Percentiles rank a stretch among this genome's conserved stretches.
These are phyloP conservation scores for Metarhizium guizhouense DNA, from an alignment of 2,329 filamentous ascomycete genomes.

Conservation along the genomic window DNA sequence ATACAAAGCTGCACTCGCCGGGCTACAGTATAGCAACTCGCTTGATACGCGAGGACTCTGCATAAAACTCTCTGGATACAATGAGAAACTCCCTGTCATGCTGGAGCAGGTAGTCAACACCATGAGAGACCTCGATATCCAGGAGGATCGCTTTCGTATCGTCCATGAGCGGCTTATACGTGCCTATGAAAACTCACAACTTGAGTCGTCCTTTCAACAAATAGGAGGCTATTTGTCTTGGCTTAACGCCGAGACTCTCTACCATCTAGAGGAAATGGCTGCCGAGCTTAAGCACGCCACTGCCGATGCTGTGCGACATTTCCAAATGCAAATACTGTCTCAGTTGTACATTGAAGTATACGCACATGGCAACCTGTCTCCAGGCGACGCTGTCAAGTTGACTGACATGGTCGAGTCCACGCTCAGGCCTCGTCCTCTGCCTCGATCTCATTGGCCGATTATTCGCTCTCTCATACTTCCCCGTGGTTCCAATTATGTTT, in stretches of 20 bases:
- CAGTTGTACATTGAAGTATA: slow-evolving; percentile 85
- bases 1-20: slow-evolving; percentile 91
- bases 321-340: slow-evolving; percentile 70
- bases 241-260: slow-evolving; percentile 68
- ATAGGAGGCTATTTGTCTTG: slow-evolving; percentile 75
- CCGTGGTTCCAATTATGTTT: slow-evolving; percentile 73
- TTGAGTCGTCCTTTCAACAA: slow-evolving; percentile 81
- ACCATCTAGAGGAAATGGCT: slow-evolving; percentile 70
- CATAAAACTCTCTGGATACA: slow-evolving; percentile 80
- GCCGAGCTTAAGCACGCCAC: slow-evolving; percentile 69
- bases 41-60: slow-evolving; percentile 66
- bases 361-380: slow-evolving; percentile 87
- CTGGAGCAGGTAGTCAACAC: slow-evolving; percentile 80
- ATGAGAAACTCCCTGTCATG: slow-evolving; percentile 87
- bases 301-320: slow-evolving; percentile 62
- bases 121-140: slow-evolving; percentile 76
- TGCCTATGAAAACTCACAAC: slow-evolving; percentile 77
- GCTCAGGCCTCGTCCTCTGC: slow-evolving; percentile 64
- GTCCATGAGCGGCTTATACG: slow-evolving; percentile 77
- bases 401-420: slow-evolving; percentile 74
- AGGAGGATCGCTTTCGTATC: slow-evolving; percentile 81
- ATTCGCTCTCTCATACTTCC: slow-evolving; percentile 70
- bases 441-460: slow-evolving; percentile 71
- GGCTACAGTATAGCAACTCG: slow-evolving; percentile 72
- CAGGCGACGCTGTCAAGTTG: slow-evolving; percentile 81